phyloP scores from a whole-genome alignment of 352 stramenopile species.

The Blastocystis sp. region DNA sequence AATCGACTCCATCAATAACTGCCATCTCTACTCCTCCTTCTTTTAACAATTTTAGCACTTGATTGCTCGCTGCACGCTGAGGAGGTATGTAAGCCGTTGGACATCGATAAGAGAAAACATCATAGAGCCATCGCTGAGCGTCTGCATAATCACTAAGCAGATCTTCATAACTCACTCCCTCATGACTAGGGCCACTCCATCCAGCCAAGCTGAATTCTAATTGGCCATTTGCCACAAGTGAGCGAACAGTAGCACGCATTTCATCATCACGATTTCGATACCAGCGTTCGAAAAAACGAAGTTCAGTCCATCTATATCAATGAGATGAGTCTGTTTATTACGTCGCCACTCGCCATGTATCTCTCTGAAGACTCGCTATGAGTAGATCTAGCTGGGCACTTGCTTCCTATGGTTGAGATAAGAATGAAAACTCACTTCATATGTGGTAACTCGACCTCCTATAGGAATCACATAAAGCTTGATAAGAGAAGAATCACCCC shows the following conservation, averaged over 20 bases:
- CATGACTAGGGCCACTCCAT: not conserved
- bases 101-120: conserved; percentile 20
- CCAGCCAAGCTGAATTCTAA: conserved; percentile 33
- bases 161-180: conserved; percentile 11
- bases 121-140: not conserved
- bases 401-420: not conserved
- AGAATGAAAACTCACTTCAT: not conserved
- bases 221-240: not conserved
- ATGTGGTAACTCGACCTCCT: not conserved
- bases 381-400: not conserved
- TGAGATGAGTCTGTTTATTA: not conserved
- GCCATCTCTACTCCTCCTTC: conserved; percentile 24
- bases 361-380: not conserved
- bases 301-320: conserved; percentile 4
- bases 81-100: not conserved
- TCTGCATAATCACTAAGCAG: not conserved
- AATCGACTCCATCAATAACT: conserved; percentile 21
- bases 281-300: conserved; percentile 15
- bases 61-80: not conserved
- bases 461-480: conserved; percentile 55
- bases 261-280: not conserved
- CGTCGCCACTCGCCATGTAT: not conserved
- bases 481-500: not conserved
- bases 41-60: not conserved
- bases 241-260: not conserved